Base-by-base conservation (phyloP, 306 rosid species). In the Lathyrus aphaca region DNA sequence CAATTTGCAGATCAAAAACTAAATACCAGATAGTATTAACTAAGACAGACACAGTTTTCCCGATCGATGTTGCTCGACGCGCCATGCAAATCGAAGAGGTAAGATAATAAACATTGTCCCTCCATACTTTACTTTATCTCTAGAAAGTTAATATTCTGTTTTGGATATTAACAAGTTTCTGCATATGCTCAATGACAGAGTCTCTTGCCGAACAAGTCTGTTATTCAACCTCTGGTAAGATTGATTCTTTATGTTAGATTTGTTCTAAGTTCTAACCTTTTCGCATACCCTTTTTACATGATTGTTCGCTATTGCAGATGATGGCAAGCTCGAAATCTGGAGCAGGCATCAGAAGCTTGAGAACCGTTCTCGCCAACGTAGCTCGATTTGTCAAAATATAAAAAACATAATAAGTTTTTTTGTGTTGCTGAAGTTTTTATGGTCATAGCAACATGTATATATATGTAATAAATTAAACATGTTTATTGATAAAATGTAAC, bases 21-120 rank as follows among this genome's bases (percentile, higher is more conserved):
- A 91, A 89, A 64, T 94, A 91, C 76, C 97, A 94, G 81, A 83
- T 91, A 56, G 87, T 91, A 56, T 81, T 94, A 75, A 94, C 99
- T 0, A 91, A 91, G 90, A 84, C 97, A 0, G 97, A 91, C 54
- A 32, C 50, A 16, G 85, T 91, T 65, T 91, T 94, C 85, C 99
- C 99, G 7, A 77, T 87, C 62, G 99, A 91, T 64, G 95, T 89
- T 80, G 97, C 97, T 23, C 95, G 97, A 32, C 91, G 91, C 21
- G 96, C 96, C 23, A 86, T 77, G 91, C 96, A 86, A 83, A 88
- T 94, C 60, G 97, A 94, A 82, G 99, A 89, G 95, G 97, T 91
- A 68, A 89, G 95, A 96, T 91, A 68, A 86, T 90, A 69, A 86
- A 32, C 58, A 40, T 44, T 12, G 7, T 11, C 37, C 15, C 21